phyloP scores from a whole-genome alignment of 192 early-diverging fungal genomes.

The Entomortierella lignicola region DNA sequence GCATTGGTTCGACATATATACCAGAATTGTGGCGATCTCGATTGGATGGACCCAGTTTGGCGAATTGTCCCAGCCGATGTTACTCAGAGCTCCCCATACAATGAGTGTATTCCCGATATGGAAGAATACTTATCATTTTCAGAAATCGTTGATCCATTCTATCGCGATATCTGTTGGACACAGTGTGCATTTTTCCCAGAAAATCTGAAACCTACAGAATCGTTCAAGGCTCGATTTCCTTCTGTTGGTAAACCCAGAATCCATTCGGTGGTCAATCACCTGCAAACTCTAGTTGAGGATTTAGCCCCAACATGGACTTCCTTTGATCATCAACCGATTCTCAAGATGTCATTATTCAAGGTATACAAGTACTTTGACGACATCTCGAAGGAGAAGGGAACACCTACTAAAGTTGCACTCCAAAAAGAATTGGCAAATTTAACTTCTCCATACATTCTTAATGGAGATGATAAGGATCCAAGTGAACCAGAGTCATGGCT shows the following conservation, averaged over 20 bases:
- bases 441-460: slow-evolving; percentile 15
- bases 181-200: slow-evolving; percentile 28
- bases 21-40: neutral
- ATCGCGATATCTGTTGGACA: slow-evolving; percentile 15
- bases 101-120: neutral
- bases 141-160: neutral
- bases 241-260: neutral
- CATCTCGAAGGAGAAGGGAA: neutral
- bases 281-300: neutral
- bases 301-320: neutral
- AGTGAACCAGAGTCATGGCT: neutral
- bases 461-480: slow-evolving; percentile 16
- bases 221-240: neutral
- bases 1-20: slow-evolving; percentile 15
- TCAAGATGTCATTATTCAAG: slow-evolving; percentile 1
- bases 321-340: neutral
- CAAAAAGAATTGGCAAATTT: neutral
- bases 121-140: slow-evolving; percentile 15
- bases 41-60: slow-evolving; percentile 37
- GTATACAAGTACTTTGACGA: slow-evolving; percentile 2
- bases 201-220: slow-evolving; percentile 2
- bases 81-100: neutral
- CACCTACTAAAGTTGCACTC: neutral
- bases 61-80: slow-evolving; percentile 15
- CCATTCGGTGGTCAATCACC: neutral